Percentiles rank a stretch among this genome's conserved stretches.
Evolutionary conservation across 768 basidiomycete species (phyloP).

Genomic region (Pleurotus salmoneostramineus): DNA sequence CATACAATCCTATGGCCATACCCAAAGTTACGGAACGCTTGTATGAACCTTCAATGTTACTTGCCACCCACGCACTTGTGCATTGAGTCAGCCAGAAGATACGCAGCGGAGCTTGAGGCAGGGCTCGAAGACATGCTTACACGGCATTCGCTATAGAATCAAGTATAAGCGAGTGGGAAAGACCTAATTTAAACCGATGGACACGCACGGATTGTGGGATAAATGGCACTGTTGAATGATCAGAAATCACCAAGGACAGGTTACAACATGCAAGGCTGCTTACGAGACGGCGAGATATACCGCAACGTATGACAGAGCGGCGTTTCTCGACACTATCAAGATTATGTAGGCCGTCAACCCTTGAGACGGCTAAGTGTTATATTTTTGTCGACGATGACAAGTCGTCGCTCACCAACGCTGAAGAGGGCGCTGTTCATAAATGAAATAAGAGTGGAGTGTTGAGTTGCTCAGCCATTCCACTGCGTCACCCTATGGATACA

Average conservation of each 20-base stretch:
- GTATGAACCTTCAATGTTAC: constrained; percentile 71
- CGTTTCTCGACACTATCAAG: constrained; percentile 52
- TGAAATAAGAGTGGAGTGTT: not conserved
- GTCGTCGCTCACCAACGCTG: constrained; percentile 17
- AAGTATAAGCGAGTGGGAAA: not conserved
- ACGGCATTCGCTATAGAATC: constrained; percentile 40
- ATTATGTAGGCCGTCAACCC: constrained; percentile 65
- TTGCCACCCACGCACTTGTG: constrained; percentile 64
- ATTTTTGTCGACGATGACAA: too few relatives aligned
- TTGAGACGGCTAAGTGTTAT: constrained; percentile 5
- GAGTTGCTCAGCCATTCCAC: not conserved
- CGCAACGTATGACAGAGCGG: constrained; percentile 70
- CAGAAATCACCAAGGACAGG: not conserved
- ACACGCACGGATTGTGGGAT: constrained; percentile 46
- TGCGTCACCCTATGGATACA: not conserved
- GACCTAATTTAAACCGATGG: not conserved
- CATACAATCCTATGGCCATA: constrained; percentile 56
- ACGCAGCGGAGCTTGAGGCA: too few relatives aligned
- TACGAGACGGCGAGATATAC: constrained; percentile 68
- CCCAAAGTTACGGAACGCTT: constrained; percentile 69
- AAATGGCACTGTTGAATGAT: constrained; percentile 34
- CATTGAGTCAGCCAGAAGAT: constrained; percentile 7
- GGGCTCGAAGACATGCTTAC: constrained; percentile 23
- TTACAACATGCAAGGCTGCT: constrained; percentile 22
- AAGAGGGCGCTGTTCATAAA: constrained; percentile 18